phyloP scores from a whole-genome alignment of 169 alveolate genomes.

The Cryptosporidium muris region DNA sequence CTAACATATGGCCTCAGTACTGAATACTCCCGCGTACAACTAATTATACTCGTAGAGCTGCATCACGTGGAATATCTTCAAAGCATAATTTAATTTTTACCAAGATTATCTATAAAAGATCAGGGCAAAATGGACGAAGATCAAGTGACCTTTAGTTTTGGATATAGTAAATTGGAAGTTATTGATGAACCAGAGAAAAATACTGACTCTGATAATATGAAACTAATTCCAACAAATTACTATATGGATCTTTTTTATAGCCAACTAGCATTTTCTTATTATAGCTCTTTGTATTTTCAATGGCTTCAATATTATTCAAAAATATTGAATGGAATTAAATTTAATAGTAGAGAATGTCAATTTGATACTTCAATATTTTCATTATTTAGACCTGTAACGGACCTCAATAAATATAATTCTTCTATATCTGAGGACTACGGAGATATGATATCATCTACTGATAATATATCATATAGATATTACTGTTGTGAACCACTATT shows the following conservation, averaged over 20 bases:
- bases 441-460: constrained; percentile 9
- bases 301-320: constrained; percentile 13
- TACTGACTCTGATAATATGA: neutral
- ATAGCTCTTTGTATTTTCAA: constrained; percentile 22
- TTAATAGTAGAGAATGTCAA: no score
- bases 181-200: neutral
- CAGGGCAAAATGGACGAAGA: neutral
- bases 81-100: no score
- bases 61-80: no score
- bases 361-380: neutral
- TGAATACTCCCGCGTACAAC: no score
- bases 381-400: constrained; percentile 7
- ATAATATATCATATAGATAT: constrained; percentile 30
- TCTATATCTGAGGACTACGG: constrained; percentile 22
- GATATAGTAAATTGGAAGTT: neutral
- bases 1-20: no score
- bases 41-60: no score
- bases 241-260: constrained; percentile 68
- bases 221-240: constrained; percentile 27
- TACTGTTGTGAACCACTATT: constrained; percentile 11
- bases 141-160: neutral
- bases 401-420: constrained; percentile 7
- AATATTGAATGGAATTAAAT: neutral
- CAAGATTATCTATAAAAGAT: neutral
- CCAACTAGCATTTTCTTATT: constrained; percentile 60